A percentile compares a stretch with the other conserved stretches of the same genome.
phyloP scores from a whole-genome alignment of 768 basidiomycete species.

The Fistulinella prunicolor region DNA sequence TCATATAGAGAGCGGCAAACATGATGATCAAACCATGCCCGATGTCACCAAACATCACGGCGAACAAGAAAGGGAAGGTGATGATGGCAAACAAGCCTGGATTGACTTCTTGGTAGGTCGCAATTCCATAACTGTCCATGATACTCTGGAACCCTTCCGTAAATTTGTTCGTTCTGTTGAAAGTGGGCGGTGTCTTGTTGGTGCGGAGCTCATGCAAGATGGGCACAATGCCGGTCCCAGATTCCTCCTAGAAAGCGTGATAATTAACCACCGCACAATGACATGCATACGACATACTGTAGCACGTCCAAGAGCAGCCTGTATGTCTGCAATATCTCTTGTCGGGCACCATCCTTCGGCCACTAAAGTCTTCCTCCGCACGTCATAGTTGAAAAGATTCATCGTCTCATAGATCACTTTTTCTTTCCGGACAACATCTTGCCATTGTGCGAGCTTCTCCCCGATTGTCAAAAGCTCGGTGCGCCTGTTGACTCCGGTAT shows the following conservation, averaged over 20 bases:
- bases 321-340: conserved; percentile 82
- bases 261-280: neutral
- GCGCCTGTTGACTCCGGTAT: conserved; percentile 81
- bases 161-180: conserved; percentile 91
- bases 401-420: conserved; percentile 95
- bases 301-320: conserved; percentile 83
- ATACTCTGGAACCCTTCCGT: conserved; percentile 97
- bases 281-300: conserved; percentile 49
- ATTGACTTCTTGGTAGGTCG: conserved; percentile 94
- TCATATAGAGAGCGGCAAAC: conserved; percentile 77
- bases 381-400: conserved; percentile 94
- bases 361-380: conserved; percentile 88
- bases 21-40: conserved; percentile 90
- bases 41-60: conserved; percentile 99
- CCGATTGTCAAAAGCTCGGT: conserved; percentile 81
- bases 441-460: conserved; percentile 84
- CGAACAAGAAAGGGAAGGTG: conserved; percentile 98
- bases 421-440: conserved; percentile 92
- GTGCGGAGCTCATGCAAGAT: conserved; percentile 90
- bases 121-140: conserved; percentile 96
- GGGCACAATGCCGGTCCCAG: conserved; percentile 88
- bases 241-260: conserved; percentile 59
- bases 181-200: conserved; percentile 91
- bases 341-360: conserved; percentile 99
- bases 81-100: conserved; percentile 89